Conservation (phyloP, 768 basidiomycete species). For the Lactarius quietus region DNA sequence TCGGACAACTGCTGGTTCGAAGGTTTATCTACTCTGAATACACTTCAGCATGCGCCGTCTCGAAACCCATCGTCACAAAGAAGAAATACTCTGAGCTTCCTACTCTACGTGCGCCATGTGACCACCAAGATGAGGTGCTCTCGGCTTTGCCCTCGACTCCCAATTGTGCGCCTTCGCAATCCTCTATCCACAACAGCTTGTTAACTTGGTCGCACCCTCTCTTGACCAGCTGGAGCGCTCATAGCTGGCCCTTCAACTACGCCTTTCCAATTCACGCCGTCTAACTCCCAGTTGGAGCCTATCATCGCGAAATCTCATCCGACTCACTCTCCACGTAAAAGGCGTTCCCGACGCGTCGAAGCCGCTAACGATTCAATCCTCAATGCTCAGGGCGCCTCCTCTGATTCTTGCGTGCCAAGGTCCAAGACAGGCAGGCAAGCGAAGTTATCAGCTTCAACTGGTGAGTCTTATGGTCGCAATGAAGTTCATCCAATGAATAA, state of each 20-base stretch:
- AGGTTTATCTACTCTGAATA: not conserved
- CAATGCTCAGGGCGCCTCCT: not conserved
- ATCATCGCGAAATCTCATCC: not conserved
- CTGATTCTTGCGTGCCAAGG: not conserved
- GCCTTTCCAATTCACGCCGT: not conserved
- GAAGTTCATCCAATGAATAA: not conserved
- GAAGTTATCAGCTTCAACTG: not conserved
- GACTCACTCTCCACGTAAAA: not conserved
- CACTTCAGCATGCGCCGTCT: not conserved
- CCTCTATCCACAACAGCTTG: not conserved
- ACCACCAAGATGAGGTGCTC: constrained; percentile 43
- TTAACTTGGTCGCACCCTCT: not conserved
- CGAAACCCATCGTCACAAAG: constrained; percentile 34
- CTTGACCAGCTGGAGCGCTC: not conserved
- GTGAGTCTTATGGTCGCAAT: not conserved
- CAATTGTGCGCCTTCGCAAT: constrained; percentile 8
- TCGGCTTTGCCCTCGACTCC: constrained; percentile 26
- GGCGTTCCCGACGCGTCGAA: not conserved
- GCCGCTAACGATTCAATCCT: not conserved
- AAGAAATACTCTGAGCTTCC: constrained; percentile 64
- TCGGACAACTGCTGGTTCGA: not conserved
- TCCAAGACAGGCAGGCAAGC: constrained; percentile 1
- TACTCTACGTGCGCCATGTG: constrained; percentile 38
- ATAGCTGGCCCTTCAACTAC: not conserved
- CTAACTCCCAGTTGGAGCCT: not conserved